Evolutionary conservation across 1,139 yeast species (phyloP).

Genomic region (Cylindricascospora bacillispora): DNA sequence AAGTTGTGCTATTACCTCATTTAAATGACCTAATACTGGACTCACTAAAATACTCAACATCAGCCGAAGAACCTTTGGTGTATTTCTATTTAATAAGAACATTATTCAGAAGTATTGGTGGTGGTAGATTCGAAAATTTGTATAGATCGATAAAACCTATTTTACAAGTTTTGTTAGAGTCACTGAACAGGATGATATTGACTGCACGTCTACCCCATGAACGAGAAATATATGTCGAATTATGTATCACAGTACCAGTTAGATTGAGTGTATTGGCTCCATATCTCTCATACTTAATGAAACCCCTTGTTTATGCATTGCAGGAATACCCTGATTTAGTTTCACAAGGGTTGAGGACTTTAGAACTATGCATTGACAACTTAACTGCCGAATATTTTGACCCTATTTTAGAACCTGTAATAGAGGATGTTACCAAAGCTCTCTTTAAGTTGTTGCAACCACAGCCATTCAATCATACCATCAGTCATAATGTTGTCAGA

Average conservation of each 20-base stretch:
- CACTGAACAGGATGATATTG: constrained; percentile 68
- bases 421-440: constrained; percentile 87
- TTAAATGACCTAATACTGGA: constrained; percentile 70
- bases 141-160: constrained; percentile 90
- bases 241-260: constrained; percentile 92
- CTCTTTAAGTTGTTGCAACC: constrained; percentile 88
- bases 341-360: constrained; percentile 84
- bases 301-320: constrained; percentile 82
- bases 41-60: constrained; percentile 67
- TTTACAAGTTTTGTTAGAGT: constrained; percentile 72
- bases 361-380: constrained; percentile 94
- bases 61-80: constrained; percentile 84
- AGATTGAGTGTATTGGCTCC: constrained; percentile 87
- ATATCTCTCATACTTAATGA: constrained; percentile 73
- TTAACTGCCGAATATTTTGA: constrained; percentile 93
- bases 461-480: constrained; percentile 78
- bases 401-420: constrained; percentile 91
- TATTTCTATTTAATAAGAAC: constrained; percentile 83
- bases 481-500: constrained; percentile 87
- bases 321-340: constrained; percentile 87
- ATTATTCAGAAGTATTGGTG: constrained; percentile 85
- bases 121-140: constrained; percentile 84
- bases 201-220: constrained; percentile 84
- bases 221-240: constrained; percentile 83
- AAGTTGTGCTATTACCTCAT: constrained; percentile 77